phyloP scores from a whole-genome alignment of 192 early-diverging fungal genomes.

The Coemansia sp. region DNA sequence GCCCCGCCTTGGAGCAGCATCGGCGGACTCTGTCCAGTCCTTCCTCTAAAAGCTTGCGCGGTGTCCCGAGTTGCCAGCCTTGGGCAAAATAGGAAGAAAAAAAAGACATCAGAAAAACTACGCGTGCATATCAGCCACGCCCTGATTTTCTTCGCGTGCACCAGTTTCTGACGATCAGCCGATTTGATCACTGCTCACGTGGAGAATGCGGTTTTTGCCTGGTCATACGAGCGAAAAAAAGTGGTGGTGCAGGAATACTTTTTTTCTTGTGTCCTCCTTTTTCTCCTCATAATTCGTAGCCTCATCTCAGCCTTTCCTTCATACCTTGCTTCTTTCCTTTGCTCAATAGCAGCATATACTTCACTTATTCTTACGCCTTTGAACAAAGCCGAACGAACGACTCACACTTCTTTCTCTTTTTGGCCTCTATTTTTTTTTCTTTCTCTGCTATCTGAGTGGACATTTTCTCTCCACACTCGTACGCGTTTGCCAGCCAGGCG shows the following conservation, averaged over 20 bases:
- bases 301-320: background rate
- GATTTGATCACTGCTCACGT: slow-evolving; percentile 1
- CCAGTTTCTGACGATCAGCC: background rate
- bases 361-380: background rate
- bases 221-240: background rate
- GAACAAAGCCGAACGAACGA: slow-evolving; percentile 5
- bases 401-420: background rate
- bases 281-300: background rate
- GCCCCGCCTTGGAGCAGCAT: background rate
- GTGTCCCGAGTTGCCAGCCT: background rate
- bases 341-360: background rate
- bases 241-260: no score
- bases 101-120: background rate
- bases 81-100: no score
- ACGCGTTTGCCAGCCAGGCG: background rate
- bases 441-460: background rate
- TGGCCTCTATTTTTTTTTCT: background rate
- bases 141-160: background rate
- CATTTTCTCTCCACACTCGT: background rate
- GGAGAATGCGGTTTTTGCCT: background rate
- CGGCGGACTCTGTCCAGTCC: background rate
- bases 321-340: background rate
- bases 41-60: background rate
- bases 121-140: background rate
- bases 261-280: background rate